These are phyloP conservation scores for Alisma plantagoaquatica DNA, from an alignment of 106 monocot species.

Conservation along the genomic window DNA sequence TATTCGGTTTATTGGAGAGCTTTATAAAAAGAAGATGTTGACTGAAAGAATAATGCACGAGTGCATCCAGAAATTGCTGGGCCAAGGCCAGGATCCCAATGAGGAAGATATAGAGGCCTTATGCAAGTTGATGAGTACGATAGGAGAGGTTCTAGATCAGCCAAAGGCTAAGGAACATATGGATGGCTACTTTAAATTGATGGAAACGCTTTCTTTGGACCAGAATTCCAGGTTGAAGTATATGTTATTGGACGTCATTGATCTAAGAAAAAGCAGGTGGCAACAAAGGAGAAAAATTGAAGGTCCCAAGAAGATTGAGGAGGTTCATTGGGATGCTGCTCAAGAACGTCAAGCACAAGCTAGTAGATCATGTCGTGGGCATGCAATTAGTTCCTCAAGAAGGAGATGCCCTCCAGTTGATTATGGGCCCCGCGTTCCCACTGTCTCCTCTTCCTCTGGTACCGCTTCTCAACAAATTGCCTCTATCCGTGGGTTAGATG, in stretches of 20 bases:
- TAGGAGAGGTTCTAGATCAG: constrained; percentile 81
- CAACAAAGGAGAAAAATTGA: constrained; percentile 84
- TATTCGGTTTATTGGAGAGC: constrained; percentile 86
- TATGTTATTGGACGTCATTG: constrained; percentile 78
- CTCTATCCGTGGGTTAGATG: constrained; percentile 27
- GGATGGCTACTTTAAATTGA: constrained; percentile 72
- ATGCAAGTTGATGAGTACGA: constrained; percentile 92
- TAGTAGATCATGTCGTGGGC: constrained; percentile 47
- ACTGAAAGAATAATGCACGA: constrained; percentile 95
- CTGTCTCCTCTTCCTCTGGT: constrained; percentile 26
- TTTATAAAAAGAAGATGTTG: constrained; percentile 88
- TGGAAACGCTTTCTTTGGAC: constrained; percentile 49
- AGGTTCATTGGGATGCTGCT: constrained; percentile 91
- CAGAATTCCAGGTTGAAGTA: constrained; percentile 69
- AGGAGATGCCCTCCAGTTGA: constrained; percentile 46
- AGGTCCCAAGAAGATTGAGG: constrained; percentile 96
- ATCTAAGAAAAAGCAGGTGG: constrained; percentile 84
- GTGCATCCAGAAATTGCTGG: constrained; percentile 77
- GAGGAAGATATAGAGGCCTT: constrained; percentile 85
- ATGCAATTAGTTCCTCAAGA: constrained; percentile 30
- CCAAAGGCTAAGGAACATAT: constrained; percentile 56
- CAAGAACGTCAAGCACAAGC: constrained; percentile 83
- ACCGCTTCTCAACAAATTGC: constrained; percentile 35
- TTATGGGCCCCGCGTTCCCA: constrained; percentile 46
- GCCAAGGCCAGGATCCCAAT: constrained; percentile 52